A percentile compares a stretch with the other conserved stretches of the same genome.
These are phyloP conservation scores for Suillus discolor DNA, from an alignment of 768 basidiomycete genomes.

Conservation along the genomic window DNA sequence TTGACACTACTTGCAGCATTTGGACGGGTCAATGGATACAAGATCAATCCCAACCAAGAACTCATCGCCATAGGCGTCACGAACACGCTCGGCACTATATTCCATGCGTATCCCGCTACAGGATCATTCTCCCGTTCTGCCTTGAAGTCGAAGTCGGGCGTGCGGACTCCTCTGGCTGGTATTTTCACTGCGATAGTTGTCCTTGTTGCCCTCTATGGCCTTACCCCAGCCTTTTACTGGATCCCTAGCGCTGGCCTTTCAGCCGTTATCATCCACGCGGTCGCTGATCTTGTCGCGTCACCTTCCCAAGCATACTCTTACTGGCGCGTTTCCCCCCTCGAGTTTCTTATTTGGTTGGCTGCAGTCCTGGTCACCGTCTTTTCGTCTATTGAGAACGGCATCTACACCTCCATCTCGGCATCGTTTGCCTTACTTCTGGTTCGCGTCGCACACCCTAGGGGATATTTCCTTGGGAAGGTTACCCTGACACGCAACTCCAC, in stretches of 20 bases:
- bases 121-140: constrained; percentile 99
- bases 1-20: constrained; percentile 62
- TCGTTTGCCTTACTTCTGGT: constrained; percentile 81
- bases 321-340: constrained; percentile 94
- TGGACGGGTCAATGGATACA: constrained; percentile 93
- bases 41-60: constrained; percentile 92
- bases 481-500: constrained; percentile 46
- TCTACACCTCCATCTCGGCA: constrained; percentile 82
- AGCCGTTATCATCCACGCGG: constrained; percentile 94
- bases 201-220: constrained; percentile 90
- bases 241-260: constrained; percentile 82
- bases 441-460: constrained; percentile 86
- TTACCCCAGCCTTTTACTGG: constrained; percentile 93
- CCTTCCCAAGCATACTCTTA: constrained; percentile 82
- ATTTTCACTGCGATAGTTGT: constrained; percentile 85
- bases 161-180: constrained; percentile 93
- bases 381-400: constrained; percentile 91
- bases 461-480: constrained; percentile 88
- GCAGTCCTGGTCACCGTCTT: constrained; percentile 91
- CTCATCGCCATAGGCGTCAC: constrained; percentile 97
- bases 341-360: constrained; percentile 86
- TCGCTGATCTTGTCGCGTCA: constrained; percentile 83
- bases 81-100: constrained; percentile 87
- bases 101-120: constrained; percentile 93
- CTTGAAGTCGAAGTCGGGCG: constrained; percentile 93